Conservation (phyloP, 306 rosid genomes). For the cucumber (Cucumis sativus) region DNA sequence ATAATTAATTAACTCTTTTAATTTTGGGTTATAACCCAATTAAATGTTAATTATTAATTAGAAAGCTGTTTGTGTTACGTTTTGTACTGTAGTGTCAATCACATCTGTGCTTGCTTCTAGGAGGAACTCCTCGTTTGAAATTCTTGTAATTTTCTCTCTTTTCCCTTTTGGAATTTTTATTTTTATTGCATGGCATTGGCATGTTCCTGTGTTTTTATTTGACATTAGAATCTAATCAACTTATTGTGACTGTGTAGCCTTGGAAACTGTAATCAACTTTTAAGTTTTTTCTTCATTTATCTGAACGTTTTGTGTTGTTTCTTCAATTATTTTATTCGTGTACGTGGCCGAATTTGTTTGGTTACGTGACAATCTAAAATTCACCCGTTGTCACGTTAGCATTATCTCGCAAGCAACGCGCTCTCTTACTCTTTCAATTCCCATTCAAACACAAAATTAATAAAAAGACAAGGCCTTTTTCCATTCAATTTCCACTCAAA, state of each 20-base stretch:
- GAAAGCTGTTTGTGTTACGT: background rate
- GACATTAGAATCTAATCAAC: conserved; percentile 4
- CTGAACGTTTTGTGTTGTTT: background rate
- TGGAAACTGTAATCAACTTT: conserved; percentile 7
- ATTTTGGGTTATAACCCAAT: background rate
- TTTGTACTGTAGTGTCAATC: conserved; percentile 1
- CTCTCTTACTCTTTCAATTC: background rate
- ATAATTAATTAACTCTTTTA: background rate
- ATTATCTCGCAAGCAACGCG: background rate
- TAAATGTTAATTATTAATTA: background rate
- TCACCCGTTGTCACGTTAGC: background rate
- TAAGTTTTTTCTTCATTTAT: background rate
- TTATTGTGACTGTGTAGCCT: background rate
- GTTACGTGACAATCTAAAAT: background rate
- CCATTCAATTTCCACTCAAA: background rate
- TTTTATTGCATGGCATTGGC: background rate
- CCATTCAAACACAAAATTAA: background rate
- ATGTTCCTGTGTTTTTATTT: background rate
- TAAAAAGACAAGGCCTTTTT: too few species aligned
- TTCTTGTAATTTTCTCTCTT: background rate
- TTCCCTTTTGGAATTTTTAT: background rate
- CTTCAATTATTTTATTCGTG: background rate
- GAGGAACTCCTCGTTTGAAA: conserved; percentile 3
- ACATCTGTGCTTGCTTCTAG: conserved; percentile 2
- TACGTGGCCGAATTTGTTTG: background rate